These are phyloP conservation scores for Lentinula sp. DNA, from an alignment of 768 basidiomycete species.

Conservation along the genomic window DNA sequence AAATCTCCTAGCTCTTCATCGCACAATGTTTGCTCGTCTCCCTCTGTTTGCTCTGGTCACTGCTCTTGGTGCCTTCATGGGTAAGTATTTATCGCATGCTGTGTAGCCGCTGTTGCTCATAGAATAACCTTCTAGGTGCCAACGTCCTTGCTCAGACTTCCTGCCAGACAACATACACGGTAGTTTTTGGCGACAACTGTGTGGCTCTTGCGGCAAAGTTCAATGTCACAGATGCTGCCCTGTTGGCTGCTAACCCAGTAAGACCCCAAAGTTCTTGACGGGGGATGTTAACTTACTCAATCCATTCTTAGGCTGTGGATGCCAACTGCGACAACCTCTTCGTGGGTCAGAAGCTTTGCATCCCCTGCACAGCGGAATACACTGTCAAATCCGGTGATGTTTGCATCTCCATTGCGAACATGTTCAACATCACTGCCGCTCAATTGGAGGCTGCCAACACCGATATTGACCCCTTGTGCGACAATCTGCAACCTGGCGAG, in stretches of 20 bases:
- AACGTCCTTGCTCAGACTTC: constrained; percentile 2
- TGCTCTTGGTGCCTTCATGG: neutral
- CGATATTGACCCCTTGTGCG: neutral
- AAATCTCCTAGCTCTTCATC: neutral
- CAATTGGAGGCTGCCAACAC: constrained; percentile 1
- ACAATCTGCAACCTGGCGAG: neutral
- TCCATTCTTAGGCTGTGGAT: neutral
- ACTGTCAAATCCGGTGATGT: neutral
- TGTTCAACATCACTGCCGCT: constrained; percentile 1
- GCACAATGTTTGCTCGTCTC: neutral
- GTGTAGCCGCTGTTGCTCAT: neutral
- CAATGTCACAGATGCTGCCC: neutral
- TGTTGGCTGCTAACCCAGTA: constrained; percentile 2
- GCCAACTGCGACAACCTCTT: neutral
- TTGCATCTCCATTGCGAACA: neutral
- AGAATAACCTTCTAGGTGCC: neutral
- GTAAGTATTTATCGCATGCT: neutral
- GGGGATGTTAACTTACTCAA: neutral
- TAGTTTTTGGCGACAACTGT: neutral
- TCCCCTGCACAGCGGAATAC: neutral
- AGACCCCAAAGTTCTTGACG: neutral
- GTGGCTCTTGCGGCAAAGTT: neutral
- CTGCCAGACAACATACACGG: neutral
- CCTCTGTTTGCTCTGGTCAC: neutral
- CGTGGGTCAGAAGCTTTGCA: neutral